Evolutionary conservation across 2,329 filamentous ascomycete species (phyloP), one percentile per base, ranked within the genome.

Genomic region (Penicillium hesseltinei): DNA sequence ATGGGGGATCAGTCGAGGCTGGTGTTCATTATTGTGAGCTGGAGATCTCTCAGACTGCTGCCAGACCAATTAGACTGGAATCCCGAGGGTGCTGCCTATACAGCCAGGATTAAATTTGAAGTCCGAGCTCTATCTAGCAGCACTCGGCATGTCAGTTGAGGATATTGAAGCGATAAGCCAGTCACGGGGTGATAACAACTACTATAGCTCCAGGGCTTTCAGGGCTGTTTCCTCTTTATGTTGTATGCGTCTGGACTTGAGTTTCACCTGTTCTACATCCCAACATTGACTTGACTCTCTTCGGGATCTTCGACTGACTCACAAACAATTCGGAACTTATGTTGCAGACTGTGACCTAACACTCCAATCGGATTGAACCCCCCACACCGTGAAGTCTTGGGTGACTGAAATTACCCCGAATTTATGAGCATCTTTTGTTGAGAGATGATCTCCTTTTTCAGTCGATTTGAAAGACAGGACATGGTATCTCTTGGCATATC

Each of bases 21-120:
- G 46, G 40, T 25, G 31, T 40, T 60, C 63, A 66, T 66, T 44
- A 65, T 66, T 51, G 19, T 58, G 58, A 55, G 43, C 4, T 39
- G 5, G 6, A 21, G 6, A 3, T 17, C 5, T 23, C 35, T 29
- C 4, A 10, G 40, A 31, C 25, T 36, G 43, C 23, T 33, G 23
- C 39, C 36, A 36, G 9, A 25, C 15, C 23, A 11, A 25, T 33
- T 40, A 23, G 21, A 39, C 10, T 35, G 15, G 5, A 39, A 25
- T 39, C 15, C 27, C 9, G 25, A 46, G 17, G 17, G 33, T 29
- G 5, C 51, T 42, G 44, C 19, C 13, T 31, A 19, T 19, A 23
- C n/a, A 21, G 36, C 7, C 8, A 27, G 21, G n/a, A 10, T n/a
- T 19, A 15, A 11, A 11, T 36, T 40, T 52, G 31, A 6, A 47